Evolutionary conservation across 2,329 filamentous ascomycete genomes (phyloP).

Genomic region (Chalara sp.): DNA sequence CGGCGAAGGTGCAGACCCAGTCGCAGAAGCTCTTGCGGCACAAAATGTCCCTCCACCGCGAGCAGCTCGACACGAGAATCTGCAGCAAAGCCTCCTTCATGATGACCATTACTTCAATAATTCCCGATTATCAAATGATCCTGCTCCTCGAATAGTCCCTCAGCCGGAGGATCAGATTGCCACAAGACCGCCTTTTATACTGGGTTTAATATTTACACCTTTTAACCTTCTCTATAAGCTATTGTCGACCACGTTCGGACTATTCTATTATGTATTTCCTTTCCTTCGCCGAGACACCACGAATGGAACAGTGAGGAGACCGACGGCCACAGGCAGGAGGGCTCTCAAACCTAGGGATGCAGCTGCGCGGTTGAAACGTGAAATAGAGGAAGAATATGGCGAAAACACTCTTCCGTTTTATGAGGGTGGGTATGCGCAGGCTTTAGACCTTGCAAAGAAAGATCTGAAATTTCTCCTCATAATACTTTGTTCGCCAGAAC

Average conservation of each 20-base stretch:
- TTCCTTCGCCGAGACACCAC: conserved; percentile 64
- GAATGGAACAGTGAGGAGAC: conserved; percentile 46
- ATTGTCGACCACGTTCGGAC: conserved; percentile 61
- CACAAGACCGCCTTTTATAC: conserved; percentile 65
- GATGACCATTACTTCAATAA: conserved; percentile 23
- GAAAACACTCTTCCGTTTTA: conserved; percentile 66
- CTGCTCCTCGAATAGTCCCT: conserved; percentile 78
- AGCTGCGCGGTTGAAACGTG: conserved; percentile 78
- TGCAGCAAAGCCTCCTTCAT: conserved; percentile 51
- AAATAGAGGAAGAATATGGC: conserved; percentile 93
- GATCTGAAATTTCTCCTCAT: conserved; percentile 91
- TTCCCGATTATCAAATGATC: conserved; percentile 29
- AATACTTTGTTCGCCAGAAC: conserved; percentile 81
- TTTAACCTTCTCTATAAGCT: conserved; percentile 72
- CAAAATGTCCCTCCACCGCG: conserved; percentile 55
- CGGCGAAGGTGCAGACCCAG: conserved; percentile 77
- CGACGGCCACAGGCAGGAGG: conserved; percentile 62
- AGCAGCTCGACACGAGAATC: conserved; percentile 63
- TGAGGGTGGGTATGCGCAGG: conserved; percentile 86
- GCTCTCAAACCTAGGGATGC: conserved; percentile 81
- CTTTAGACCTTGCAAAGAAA: conserved; percentile 81
- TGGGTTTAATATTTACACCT: conserved; percentile 74
- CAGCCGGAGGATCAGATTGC: conserved; percentile 58
- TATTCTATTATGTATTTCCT: conserved; percentile 71
- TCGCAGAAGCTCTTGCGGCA: conserved; percentile 67